Base-by-base conservation (phyloP, 768 basidiomycete species). In the Rhizopogon sp. region DNA sequence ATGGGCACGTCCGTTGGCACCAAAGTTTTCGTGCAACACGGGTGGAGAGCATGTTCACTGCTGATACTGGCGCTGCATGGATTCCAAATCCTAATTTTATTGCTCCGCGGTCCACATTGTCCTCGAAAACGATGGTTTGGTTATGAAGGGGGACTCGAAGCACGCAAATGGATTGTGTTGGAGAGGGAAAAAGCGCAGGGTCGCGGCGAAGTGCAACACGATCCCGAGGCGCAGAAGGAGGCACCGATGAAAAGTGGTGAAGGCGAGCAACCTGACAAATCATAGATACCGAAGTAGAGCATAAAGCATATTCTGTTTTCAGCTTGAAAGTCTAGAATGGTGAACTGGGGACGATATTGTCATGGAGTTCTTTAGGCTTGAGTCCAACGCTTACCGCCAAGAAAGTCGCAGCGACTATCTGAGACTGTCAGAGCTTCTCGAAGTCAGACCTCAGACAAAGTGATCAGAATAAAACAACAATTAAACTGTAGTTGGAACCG, bases 1-100 rank as follows among this genome's bases (percentile, higher is more conserved):
- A 84, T 88, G 70, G 91, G 91, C 16, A 91, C 90, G 0, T 77
- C 87, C 0, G 84, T 85, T 0, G 85, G 89, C 31, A 87, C 88
- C 0, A 67, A 79, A 37, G 78, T 93, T 2, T 93, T 90, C 70
- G 76, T 85, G 29, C 60, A 72, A 13, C 72, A 80, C 59, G 91
- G 91, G 14, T 92, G 88, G 88, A 76, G 82, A 37, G 76, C 87
- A 0, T 80, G 78, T 2, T 84, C 88, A 0, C 76, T 74, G 29
- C 72, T 90, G 10, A 79, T 79, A 42, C 65, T 91, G 53, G 88
- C 76, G 0, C 79, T 81, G 66, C 76, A 79, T 39, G 82, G 70
- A 0, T 81, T 78, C 59, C 79, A 82, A 58, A 61, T 91, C 1
- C 47, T 79, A 28, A 56, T 89, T 3, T 76, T 90, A 4, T 67